Conservation (phyloP, 495 filamentous ascomycete genomes). For the Penicillium turbatum region DNA sequence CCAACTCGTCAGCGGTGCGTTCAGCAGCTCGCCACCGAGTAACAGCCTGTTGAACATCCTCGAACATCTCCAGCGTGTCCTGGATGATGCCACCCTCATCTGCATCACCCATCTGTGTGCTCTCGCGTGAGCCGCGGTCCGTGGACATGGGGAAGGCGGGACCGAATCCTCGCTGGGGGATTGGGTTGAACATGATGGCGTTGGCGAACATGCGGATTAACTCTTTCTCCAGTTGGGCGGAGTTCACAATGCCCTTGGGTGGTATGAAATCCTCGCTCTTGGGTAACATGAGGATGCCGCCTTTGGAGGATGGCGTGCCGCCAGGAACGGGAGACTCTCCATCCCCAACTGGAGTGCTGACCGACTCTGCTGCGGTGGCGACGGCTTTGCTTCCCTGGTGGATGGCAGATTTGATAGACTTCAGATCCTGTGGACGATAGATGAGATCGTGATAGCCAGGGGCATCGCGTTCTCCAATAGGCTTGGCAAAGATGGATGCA, state of each 20-base stretch:
- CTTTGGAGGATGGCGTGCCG: slow-evolving; percentile 35
- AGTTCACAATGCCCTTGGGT: slow-evolving; percentile 89
- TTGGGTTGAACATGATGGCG: slow-evolving; percentile 93
- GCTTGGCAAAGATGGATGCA: slow-evolving; percentile 79
- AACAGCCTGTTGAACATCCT: slow-evolving; percentile 63
- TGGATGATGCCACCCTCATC: slow-evolving; percentile 80
- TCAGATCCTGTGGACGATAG: slow-evolving; percentile 82
- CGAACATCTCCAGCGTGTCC: slow-evolving; percentile 77
- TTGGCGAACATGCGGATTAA: slow-evolving; percentile 97
- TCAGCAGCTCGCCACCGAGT: slow-evolving; percentile 58
- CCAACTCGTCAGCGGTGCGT: slow-evolving; percentile 39
- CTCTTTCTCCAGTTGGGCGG: slow-evolving; percentile 89
- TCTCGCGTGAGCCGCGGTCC: slow-evolving; percentile 37
- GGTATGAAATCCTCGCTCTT: slow-evolving; percentile 72
- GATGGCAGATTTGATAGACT: slow-evolving; percentile 76
- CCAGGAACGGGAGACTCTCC: slow-evolving; percentile 40
- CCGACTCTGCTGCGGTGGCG: slow-evolving; percentile 52
- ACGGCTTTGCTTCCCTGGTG: slow-evolving; percentile 72
- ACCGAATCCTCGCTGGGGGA: slow-evolving; percentile 64
- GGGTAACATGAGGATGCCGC: slow-evolving; percentile 50
- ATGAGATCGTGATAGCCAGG: slow-evolving; percentile 87
- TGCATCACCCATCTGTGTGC: slow-evolving; percentile 45
- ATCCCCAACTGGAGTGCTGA: slow-evolving; percentile 44
- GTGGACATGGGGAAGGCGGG: slow-evolving; percentile 50
- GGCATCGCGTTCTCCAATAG: slow-evolving; percentile 78